phyloP scores from a whole-genome alignment of 2,329 filamentous ascomycete species.

The Cordyceps pruinosa region DNA sequence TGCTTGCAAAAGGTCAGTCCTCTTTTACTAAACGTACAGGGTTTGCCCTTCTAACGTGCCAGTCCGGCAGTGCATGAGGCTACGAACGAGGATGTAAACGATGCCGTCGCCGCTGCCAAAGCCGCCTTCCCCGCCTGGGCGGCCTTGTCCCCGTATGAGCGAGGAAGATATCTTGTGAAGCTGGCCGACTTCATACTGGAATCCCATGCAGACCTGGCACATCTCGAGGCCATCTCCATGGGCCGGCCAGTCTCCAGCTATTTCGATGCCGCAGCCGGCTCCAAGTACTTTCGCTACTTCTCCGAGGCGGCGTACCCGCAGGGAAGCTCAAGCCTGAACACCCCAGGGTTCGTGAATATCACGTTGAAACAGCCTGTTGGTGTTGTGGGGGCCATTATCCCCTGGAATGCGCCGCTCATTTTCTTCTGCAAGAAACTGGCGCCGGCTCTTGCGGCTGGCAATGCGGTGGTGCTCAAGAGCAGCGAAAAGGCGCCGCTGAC shows the following conservation, averaged over 20 bases:
- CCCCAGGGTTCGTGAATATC: constrained; percentile 39
- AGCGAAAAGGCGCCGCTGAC: constrained; percentile 48
- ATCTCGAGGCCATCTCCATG: constrained; percentile 39
- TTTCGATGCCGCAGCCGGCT: constrained; percentile 30
- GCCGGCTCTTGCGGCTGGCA: constrained; percentile 41
- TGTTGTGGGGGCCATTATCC: constrained; percentile 50
- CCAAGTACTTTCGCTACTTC: constrained; percentile 33
- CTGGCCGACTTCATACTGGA: constrained; percentile 37
- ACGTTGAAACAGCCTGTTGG: constrained; percentile 43
- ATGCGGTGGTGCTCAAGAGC: constrained; percentile 46
- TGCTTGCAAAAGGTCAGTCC: constrained; percentile 11
- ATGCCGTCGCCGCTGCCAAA: constrained; percentile 41
- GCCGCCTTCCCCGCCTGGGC: constrained; percentile 42
- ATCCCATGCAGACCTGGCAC: constrained; percentile 35
- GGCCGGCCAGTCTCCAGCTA: constrained; percentile 34
- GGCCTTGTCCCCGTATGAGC: constrained; percentile 29
- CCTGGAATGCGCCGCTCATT: constrained; percentile 47
- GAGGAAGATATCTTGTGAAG: constrained; percentile 37
- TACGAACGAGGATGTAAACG: constrained; percentile 39
- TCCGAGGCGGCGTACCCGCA: constrained; percentile 36
- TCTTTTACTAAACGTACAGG: neutral
- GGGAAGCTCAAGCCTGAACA: constrained; percentile 40
- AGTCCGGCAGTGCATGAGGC: constrained; percentile 29
- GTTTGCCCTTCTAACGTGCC: neutral
- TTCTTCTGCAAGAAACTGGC: constrained; percentile 42